Evolutionary conservation across 139 green algal species (phyloP).

Genomic region (Nannochloris sp.): DNA sequence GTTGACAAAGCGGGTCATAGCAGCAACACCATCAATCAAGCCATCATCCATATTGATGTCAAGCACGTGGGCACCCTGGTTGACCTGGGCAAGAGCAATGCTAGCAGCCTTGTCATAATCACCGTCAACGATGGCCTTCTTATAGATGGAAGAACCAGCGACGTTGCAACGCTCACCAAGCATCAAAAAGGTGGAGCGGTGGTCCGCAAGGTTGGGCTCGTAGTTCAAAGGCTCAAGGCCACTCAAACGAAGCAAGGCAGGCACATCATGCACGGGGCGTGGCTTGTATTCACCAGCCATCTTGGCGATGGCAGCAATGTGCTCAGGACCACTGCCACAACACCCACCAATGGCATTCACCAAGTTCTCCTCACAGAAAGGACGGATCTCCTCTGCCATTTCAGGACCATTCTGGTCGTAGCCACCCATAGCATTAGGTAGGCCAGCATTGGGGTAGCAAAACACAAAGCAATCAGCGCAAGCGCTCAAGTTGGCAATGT

Average conservation of each 20-base stretch:
- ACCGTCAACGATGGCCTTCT: conserved; percentile 92
- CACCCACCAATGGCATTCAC: conserved; percentile 94
- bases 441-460: conserved; percentile 95
- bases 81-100: conserved; percentile 32
- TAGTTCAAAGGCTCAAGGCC: conserved; percentile 96
- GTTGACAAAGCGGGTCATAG: conserved; percentile 97
- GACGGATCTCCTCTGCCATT: conserved; percentile 92
- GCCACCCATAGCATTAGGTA: conserved; percentile 97
- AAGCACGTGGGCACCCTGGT: conserved; percentile 83
- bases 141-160: conserved; percentile 89
- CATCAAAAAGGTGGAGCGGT: conserved; percentile 88
- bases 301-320: conserved; percentile 79
- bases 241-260: conserved; percentile 76
- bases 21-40: conserved; percentile 87
- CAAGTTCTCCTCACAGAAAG: conserved; percentile 81
- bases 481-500: conserved; percentile 83
- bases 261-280: conserved; percentile 48
- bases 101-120: conserved; percentile 91
- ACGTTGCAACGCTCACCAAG: conserved; percentile 98
- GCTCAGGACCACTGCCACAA: conserved; percentile 85
- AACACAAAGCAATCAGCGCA: conserved; percentile 93
- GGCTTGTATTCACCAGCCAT: conserved; percentile 56
- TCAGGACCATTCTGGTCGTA: conserved; percentile 93
- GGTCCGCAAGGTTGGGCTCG: conserved; percentile 57
- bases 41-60: conserved; percentile 99